Evolutionary conservation across 1,284 basidiomycete species (phyloP).

Genomic region (Cutaneotrichosporon mucoides): DNA sequence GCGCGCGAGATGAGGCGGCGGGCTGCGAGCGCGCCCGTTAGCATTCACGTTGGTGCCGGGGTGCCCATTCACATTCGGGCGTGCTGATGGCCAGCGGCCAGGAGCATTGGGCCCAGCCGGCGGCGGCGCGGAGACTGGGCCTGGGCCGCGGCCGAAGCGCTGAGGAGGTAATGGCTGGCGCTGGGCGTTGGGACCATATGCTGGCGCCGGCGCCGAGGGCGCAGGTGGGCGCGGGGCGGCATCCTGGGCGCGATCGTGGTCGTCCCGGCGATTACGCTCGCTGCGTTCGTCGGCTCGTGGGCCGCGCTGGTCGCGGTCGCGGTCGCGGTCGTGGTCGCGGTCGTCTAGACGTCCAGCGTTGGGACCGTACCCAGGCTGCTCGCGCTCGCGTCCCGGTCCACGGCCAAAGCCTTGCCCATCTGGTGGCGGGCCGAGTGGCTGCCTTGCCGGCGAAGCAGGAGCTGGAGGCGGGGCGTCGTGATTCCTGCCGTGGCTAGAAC

Average conservation of each 20-base stretch:
- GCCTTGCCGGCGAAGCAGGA: neutral
- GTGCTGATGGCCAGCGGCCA: too few relatives aligned
- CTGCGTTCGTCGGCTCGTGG: neutral
- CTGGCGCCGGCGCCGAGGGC: neutral
- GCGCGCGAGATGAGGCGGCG: too few relatives aligned
- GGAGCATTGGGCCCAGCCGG: neutral
- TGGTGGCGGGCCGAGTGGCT: slow-evolving; percentile 3
- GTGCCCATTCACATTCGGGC: too few relatives aligned
- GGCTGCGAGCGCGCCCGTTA: too few relatives aligned
- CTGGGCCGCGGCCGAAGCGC: neutral
- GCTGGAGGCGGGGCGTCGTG: neutral
- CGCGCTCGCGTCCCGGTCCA: too few relatives aligned
- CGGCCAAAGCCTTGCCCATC: slow-evolving; percentile 1
- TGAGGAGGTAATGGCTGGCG: neutral
- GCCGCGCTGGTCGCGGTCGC: slow-evolving; percentile 1
- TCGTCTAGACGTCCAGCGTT: too few relatives aligned
- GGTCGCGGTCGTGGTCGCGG: neutral
- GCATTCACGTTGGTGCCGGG: too few relatives aligned
- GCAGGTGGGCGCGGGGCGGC: too few relatives aligned
- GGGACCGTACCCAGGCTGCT: too few relatives aligned
- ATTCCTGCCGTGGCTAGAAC: neutral
- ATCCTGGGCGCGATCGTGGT: neutral
- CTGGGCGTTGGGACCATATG: neutral
- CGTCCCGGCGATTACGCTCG: too few relatives aligned
- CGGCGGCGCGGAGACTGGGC: neutral